phyloP scores from a whole-genome alignment of 2,329 filamentous ascomycete genomes.

The Exophiala spinifera region DNA sequence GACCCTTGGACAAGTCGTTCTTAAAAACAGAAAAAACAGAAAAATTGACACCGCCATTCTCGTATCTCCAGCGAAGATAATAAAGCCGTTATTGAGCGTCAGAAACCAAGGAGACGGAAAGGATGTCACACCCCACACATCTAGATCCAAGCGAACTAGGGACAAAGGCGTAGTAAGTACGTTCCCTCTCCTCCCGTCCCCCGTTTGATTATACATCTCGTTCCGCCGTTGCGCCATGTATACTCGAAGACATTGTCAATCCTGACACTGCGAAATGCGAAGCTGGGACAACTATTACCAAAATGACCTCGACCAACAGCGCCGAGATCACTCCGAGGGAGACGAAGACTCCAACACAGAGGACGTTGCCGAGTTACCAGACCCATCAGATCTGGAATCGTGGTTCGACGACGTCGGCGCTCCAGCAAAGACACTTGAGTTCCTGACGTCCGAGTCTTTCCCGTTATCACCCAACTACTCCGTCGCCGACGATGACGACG shows the following conservation, averaged over 20 bases:
- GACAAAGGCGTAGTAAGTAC: constrained; percentile 81
- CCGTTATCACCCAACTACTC: constrained; percentile 41
- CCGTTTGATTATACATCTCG: too few species aligned
- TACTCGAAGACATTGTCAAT: not conserved
- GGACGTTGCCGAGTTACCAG: constrained; percentile 63
- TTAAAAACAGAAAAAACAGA: too few species aligned
- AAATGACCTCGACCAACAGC: constrained; percentile 35
- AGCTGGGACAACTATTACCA: constrained; percentile 64
- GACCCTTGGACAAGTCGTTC: too few species aligned
- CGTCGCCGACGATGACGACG: not conserved
- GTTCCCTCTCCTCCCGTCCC: not conserved
- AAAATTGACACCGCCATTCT: too few species aligned
- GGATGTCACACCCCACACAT: constrained; percentile 51
- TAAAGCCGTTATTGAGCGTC: too few species aligned
- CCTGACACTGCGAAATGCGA: not conserved
- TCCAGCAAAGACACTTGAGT: constrained; percentile 72
- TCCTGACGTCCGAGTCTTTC: constrained; percentile 54
- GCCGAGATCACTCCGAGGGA: constrained; percentile 4
- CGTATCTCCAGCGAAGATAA: too few species aligned
- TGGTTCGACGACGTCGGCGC: constrained; percentile 97
- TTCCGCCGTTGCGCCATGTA: too few species aligned
- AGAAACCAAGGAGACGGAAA: not conserved
- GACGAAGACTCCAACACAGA: constrained; percentile 56
- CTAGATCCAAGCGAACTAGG: constrained; percentile 78
- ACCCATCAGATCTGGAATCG: constrained; percentile 70